Evolutionary conservation across 495 filamentous ascomycete genomes (phyloP), one percentile per base, ranked within the genome.

Genomic region (Trichocladium uniseriatum): DNA sequence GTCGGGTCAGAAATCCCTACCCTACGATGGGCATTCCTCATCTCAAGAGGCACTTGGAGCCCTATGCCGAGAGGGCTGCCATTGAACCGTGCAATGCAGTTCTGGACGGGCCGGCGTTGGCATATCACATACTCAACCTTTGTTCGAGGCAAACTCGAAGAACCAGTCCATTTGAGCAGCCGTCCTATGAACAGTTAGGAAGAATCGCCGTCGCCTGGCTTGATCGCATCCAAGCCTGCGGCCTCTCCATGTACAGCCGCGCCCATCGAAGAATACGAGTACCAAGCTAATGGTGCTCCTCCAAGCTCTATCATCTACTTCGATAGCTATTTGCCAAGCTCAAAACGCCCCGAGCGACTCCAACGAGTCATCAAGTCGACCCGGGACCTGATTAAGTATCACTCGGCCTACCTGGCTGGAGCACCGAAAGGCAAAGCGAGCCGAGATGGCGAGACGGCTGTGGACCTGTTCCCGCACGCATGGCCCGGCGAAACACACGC

Each of bases 31-130:
- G 87, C 0, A 84, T 94, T 46, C 80, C 75, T 20, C 72, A 76
- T 38, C 63, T 94, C 11, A 77, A 71, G 47, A 65, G 68, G 0
- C 72, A 77, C 38, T 57, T 91, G 15, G 65, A 73, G 22, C 80
- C 76, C 2, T 83, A 79, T 61, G 76, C 80, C 0, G 60, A 72
- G 24, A 58, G 62, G 6, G 66, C 69, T 8, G 42, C 64, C n/a
- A 65, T 88, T 15, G 51, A 51, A 3, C 57, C 65, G 11, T 52
- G 59, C 36, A 60, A 57, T 1, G 70, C 86, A 6, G 79, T 83
- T 31, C 78, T 94, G 42, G 87, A 94, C 53, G 87, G 87, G 0
- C 86, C 87, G 0, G 80, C 77, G 11, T 69, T 94, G 16, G 83
- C 85, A 5, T 81, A 89, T 54, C 77, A 86, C 57, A 67, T 91